Evolutionary conservation across 345 rosid species (phyloP).

Genomic region (Eucalyptus decipiens): DNA sequence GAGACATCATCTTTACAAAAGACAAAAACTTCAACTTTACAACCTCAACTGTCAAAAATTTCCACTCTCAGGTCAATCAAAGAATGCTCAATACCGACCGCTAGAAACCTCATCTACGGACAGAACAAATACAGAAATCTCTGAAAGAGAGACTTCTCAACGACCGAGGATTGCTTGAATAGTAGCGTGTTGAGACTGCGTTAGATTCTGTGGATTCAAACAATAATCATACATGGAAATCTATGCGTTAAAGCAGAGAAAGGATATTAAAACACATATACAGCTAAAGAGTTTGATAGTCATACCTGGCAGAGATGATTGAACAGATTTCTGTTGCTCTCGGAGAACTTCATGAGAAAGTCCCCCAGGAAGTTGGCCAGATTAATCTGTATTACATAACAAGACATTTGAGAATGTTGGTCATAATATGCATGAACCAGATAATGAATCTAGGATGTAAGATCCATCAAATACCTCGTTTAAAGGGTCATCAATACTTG

Average conservation of each 20-base stretch:
- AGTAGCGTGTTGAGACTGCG: constrained; percentile 32
- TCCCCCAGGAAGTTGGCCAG: constrained; percentile 57
- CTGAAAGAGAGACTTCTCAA: neutral
- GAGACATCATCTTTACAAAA: neutral
- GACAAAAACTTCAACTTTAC: neutral
- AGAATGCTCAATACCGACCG: neutral
- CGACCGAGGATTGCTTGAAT: constrained; percentile 23
- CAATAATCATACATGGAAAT: neutral
- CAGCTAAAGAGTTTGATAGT: neutral
- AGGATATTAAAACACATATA: neutral
- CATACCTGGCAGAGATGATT: constrained; percentile 63
- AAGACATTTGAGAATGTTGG: neutral
- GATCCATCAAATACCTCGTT: constrained; percentile 41
- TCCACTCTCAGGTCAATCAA: neutral
- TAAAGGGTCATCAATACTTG: constrained; percentile 44
- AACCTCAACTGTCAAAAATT: neutral
- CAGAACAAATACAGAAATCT: neutral
- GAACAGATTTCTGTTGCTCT: constrained; percentile 36
- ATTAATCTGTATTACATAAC: constrained; percentile 42
- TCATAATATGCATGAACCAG: neutral
- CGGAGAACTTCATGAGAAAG: constrained; percentile 43
- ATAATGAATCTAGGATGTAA: neutral
- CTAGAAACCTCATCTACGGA: neutral
- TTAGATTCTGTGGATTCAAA: constrained; percentile 37
- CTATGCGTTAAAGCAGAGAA: neutral